These are phyloP conservation scores for Tothia fuscella DNA, from an alignment of 2,329 filamentous ascomycete species.

Conservation along the genomic window DNA sequence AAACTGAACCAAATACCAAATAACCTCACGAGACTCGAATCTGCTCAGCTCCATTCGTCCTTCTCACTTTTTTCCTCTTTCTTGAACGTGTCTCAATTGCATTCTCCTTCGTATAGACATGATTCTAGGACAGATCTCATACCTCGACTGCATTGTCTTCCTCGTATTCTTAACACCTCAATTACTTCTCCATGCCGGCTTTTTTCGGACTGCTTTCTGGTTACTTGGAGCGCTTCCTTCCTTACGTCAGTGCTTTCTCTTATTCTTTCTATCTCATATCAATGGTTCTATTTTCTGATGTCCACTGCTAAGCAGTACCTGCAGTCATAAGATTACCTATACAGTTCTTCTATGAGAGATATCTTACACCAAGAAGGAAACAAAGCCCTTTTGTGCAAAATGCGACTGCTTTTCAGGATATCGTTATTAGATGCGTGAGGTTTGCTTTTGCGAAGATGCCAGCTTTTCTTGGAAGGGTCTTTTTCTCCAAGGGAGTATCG, in stretches of 20 bases:
- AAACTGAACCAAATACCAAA: too few species aligned
- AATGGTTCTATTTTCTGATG: neutral
- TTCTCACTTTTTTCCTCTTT: too few species aligned
- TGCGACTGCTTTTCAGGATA: constrained; percentile 63
- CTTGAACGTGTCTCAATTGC: too few species aligned
- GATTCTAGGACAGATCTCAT: constrained; percentile 63
- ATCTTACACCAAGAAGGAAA: constrained; percentile 32
- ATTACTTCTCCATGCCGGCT: constrained; percentile 54
- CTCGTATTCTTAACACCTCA: constrained; percentile 59
- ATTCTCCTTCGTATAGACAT: too few species aligned
- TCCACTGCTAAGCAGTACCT: constrained; percentile 16
- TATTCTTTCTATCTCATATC: neutral
- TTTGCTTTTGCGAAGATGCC: constrained; percentile 66
- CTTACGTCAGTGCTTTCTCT: constrained; percentile 52
- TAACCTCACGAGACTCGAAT: too few species aligned
- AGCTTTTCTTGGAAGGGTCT: constrained; percentile 56
- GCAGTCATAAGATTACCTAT: constrained; percentile 48
- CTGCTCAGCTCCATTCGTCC: too few species aligned
- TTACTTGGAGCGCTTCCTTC: constrained; percentile 55
- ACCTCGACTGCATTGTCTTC: constrained; percentile 65
- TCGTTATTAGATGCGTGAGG: constrained; percentile 64
- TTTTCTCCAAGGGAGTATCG: constrained; percentile 63
- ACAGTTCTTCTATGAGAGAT: constrained; percentile 46
- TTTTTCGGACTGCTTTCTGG: constrained; percentile 46
- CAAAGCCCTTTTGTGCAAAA: constrained; percentile 53